Percentiles rank a stretch among this genome's conserved stretches.
Evolutionary conservation across 2,329 filamentous ascomycete species (phyloP).

Genomic region (Sclerotinia trifoliorum): DNA sequence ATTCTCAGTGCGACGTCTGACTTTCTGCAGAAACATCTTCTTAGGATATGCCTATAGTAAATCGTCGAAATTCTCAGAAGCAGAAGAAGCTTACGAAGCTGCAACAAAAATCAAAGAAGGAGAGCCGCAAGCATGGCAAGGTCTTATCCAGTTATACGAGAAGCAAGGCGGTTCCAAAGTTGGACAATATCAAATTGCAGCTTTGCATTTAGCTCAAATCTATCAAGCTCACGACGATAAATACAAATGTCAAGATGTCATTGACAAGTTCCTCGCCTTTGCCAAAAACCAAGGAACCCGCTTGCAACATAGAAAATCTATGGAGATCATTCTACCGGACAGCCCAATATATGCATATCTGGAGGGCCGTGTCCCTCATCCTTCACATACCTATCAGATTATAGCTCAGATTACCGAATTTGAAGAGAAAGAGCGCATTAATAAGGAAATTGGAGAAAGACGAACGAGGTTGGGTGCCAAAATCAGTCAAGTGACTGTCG

Average conservation of each 20-base stretch:
- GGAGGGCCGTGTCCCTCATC: conserved; percentile 79
- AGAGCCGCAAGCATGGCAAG: conserved; percentile 88
- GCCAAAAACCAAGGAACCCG: conserved; percentile 70
- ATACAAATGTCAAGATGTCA: conserved; percentile 62
- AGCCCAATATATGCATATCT: conserved; percentile 78
- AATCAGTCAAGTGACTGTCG: conserved; percentile 76
- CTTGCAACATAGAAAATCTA: conserved; percentile 70
- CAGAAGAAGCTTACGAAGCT: conserved; percentile 72
- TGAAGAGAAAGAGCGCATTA: conserved; percentile 86
- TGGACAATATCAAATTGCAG: conserved; percentile 70
- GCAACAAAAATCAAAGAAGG: conserved; percentile 70
- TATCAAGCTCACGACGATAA: conserved; percentile 65
- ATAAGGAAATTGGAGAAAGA: conserved; percentile 84
- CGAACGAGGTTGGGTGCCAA: conserved; percentile 83
- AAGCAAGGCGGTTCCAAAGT: conserved; percentile 69
- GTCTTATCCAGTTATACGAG: conserved; percentile 82
- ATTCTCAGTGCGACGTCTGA: not conserved
- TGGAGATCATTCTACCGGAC: conserved; percentile 74
- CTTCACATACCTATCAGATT: conserved; percentile 75
- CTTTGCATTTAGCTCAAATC: conserved; percentile 70
- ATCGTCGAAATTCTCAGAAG: conserved; percentile 65
- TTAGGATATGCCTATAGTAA: conserved; percentile 83
- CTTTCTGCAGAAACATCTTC: conserved; percentile 66
- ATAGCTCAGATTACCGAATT: conserved; percentile 81
- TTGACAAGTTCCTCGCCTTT: conserved; percentile 78